A percentile compares a stretch with the other conserved stretches of the same genome.
Conservation (phyloP, 768 basidiomycete species). For the Cystofilobasidium ferigula region DNA sequence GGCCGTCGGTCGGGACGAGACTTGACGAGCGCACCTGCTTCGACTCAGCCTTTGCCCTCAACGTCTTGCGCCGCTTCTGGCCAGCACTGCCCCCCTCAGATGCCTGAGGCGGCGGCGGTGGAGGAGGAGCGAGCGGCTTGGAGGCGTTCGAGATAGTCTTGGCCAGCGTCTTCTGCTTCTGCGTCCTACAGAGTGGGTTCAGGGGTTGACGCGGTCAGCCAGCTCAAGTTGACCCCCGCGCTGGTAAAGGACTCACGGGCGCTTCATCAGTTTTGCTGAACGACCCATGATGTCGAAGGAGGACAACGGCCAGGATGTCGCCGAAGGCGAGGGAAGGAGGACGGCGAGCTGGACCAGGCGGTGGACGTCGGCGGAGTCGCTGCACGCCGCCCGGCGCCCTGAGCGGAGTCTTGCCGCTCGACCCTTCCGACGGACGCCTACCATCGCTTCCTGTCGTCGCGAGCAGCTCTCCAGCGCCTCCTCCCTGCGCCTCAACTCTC, state of each 20-base stretch:
- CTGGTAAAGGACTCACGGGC: not conserved
- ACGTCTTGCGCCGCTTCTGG: slow-evolving; percentile 2
- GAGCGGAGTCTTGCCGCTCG: no score
- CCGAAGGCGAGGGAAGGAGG: no score
- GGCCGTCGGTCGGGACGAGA: no score
- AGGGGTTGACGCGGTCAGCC: not conserved
- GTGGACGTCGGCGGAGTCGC: no score
- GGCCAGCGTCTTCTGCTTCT: not conserved
- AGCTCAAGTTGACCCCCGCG: not conserved
- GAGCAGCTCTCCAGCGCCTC: no score
- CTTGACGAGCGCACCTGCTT: not conserved
- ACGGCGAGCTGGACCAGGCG: no score
- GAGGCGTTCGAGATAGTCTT: not conserved
- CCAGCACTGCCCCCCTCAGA: not conserved
- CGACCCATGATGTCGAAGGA: no score
- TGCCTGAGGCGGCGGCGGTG: not conserved
- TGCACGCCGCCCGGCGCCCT: no score
- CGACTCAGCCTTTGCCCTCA: not conserved
- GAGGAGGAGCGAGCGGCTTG: not conserved
- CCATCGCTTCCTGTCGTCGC: no score
- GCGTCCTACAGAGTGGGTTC: not conserved
- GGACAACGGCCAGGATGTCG: no score
- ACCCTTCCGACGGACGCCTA: no score
- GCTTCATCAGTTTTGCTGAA: slow-evolving; percentile 3
- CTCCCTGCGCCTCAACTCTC: no score